Conservation (phyloP, 345 rosid genomes). For the Lenwebbia sp. region DNA sequence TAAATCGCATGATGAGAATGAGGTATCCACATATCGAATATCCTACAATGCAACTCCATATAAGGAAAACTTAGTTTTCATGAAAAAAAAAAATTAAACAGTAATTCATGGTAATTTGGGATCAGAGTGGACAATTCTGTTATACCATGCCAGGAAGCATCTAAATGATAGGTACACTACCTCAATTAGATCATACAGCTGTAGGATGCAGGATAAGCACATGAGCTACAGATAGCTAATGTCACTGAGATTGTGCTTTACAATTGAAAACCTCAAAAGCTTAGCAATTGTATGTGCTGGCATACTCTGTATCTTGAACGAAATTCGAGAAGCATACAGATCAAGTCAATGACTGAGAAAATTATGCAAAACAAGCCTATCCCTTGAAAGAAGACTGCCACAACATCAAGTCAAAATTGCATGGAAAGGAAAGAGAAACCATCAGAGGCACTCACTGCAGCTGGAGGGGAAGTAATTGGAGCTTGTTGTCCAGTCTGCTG, state of each 20-base stretch:
- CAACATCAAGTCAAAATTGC: neutral
- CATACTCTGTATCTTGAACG: neutral
- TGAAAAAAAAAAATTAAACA: neutral
- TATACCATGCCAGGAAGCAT: neutral
- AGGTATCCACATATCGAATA: neutral
- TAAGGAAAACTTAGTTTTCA: neutral
- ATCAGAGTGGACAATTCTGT: neutral
- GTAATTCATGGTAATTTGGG: neutral
- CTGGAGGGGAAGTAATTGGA: conserved; percentile 32
- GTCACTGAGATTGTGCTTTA: neutral
- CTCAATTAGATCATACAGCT: neutral
- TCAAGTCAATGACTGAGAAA: neutral
- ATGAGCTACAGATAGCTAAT: neutral
- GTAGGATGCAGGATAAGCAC: neutral
- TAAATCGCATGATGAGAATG: neutral
- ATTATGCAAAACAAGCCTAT: neutral
- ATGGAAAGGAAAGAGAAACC: neutral
- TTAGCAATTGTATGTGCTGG: neutral
- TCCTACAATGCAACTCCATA: neutral
- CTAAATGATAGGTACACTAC: neutral
- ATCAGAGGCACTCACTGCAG: conserved; percentile 32
- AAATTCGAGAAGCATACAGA: neutral
- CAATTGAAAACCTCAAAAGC: neutral
- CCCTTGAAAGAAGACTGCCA: neutral
- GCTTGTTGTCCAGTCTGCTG: conserved; percentile 56